Evolutionary conservation across 768 basidiomycete species (phyloP).

Genomic region (Piloderma croceum): DNA sequence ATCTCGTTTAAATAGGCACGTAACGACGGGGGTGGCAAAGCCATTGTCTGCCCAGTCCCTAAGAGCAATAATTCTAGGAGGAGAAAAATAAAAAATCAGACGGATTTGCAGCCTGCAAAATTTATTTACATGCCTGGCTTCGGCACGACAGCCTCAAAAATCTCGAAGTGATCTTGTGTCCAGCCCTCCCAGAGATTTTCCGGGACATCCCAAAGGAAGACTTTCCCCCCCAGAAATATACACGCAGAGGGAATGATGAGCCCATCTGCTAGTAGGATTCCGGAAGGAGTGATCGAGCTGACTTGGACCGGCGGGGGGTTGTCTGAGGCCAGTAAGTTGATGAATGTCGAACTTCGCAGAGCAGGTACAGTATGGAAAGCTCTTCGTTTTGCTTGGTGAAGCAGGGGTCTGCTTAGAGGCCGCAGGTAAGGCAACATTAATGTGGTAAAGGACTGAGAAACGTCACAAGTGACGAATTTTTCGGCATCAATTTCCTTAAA

Average conservation of each 20-base stretch:
- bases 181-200: slow-evolving; percentile 60
- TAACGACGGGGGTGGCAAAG: slow-evolving; percentile 64
- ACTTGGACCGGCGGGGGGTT: slow-evolving; percentile 69
- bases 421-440: no score
- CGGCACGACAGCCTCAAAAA: slow-evolving; percentile 80
- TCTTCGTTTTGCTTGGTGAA: no score
- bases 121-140: slow-evolving; percentile 63
- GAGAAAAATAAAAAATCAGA: background rate
- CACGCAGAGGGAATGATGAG: slow-evolving; percentile 71
- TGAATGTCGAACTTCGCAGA: no score
- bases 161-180: slow-evolving; percentile 64
- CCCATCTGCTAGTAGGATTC: slow-evolving; percentile 73
- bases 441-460: no score
- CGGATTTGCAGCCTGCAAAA: background rate
- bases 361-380: no score
- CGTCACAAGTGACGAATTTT: no score
- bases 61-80: slow-evolving; percentile 78
- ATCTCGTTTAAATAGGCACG: slow-evolving; percentile 62
- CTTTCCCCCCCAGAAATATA: slow-evolving; percentile 80
- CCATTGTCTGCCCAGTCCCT: slow-evolving; percentile 73
- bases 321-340: slow-evolving; percentile 70
- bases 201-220: slow-evolving; percentile 88
- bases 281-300: slow-evolving; percentile 52
- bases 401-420: no score
- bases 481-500: no score